These are phyloP conservation scores for Knoxdaviesia proteae DNA, from an alignment of 2,329 filamentous ascomycete genomes.

Conservation along the genomic window DNA sequence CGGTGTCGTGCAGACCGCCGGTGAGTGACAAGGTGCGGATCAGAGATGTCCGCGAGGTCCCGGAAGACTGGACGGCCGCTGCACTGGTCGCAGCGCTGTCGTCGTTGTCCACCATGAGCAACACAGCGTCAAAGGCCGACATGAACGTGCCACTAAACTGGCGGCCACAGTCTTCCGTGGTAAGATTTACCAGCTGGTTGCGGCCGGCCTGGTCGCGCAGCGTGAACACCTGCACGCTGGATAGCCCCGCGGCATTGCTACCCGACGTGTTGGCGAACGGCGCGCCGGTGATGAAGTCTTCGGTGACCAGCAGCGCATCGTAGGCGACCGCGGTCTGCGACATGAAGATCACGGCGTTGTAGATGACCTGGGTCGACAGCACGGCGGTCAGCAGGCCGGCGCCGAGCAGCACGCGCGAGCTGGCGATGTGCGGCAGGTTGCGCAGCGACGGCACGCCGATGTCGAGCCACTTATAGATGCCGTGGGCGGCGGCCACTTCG, in stretches of 20 bases:
- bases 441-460: slow-evolving; percentile 31
- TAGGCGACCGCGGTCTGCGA: slow-evolving; percentile 14
- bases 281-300: slow-evolving; percentile 15
- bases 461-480: slow-evolving; percentile 25
- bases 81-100: neutral
- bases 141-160: slow-evolving; percentile 13
- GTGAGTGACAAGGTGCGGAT: too few relatives aligned
- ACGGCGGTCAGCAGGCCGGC: slow-evolving; percentile 19
- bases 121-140: slow-evolving; percentile 12
- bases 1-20: neutral
- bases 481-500: slow-evolving; percentile 26
- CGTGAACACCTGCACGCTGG: slow-evolving; percentile 12
- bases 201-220: slow-evolving; percentile 15
- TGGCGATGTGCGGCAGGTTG: slow-evolving; percentile 23
- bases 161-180: slow-evolving; percentile 11
- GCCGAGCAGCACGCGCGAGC: slow-evolving; percentile 17
- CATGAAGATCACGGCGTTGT: slow-evolving; percentile 28
- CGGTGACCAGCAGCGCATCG: slow-evolving; percentile 15
- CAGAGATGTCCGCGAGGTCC: too few relatives aligned
- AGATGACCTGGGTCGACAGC: slow-evolving; percentile 23
- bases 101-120: slow-evolving; percentile 12
- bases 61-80: too few relatives aligned
- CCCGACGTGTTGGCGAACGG: slow-evolving; percentile 14
- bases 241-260: slow-evolving; percentile 15
- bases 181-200: slow-evolving; percentile 12